A percentile compares a stretch with the other conserved stretches of the same genome.
Conservation (phyloP, 2,329 filamentous ascomycete genomes). For the Aspergillus intermedius region DNA sequence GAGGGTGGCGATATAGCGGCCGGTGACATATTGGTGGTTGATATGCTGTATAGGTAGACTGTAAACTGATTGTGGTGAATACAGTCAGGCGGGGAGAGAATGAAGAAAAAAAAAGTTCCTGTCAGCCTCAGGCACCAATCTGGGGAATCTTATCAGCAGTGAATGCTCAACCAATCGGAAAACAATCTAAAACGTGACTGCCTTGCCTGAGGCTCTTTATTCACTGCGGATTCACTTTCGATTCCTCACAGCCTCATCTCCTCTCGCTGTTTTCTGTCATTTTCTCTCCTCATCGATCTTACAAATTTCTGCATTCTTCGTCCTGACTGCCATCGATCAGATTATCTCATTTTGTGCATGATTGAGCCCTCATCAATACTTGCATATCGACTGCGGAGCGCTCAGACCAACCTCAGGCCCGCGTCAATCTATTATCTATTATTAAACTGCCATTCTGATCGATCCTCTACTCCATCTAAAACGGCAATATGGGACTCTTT, state of each 20-base stretch:
- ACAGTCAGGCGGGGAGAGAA: conserved; percentile 2
- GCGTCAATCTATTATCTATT: background rate
- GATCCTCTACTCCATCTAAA: background rate
- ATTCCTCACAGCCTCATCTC: background rate
- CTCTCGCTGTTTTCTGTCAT: conserved; percentile 7
- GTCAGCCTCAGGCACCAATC: conserved; percentile 4
- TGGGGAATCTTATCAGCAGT: background rate
- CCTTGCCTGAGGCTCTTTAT: conserved; percentile 24
- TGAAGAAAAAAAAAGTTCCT: conserved; percentile 5
- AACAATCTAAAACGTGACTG: conserved; percentile 19
- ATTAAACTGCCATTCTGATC: background rate
- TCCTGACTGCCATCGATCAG: no score
- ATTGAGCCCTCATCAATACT: background rate
- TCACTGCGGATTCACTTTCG: background rate
- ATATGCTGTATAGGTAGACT: background rate
- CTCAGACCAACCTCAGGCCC: background rate
- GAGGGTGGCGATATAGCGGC: background rate
- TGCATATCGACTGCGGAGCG: background rate
- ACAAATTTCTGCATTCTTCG: background rate
- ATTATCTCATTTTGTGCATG: background rate
- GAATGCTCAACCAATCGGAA: conserved; percentile 15
- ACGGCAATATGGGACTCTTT: background rate
- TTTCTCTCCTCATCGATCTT: conserved; percentile 1
- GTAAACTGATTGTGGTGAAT: conserved; percentile 1
- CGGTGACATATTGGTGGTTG: background rate